Base-by-base conservation (phyloP, 2,329 filamentous ascomycete genomes). In the Colletotrichum tofieldiae region DNA sequence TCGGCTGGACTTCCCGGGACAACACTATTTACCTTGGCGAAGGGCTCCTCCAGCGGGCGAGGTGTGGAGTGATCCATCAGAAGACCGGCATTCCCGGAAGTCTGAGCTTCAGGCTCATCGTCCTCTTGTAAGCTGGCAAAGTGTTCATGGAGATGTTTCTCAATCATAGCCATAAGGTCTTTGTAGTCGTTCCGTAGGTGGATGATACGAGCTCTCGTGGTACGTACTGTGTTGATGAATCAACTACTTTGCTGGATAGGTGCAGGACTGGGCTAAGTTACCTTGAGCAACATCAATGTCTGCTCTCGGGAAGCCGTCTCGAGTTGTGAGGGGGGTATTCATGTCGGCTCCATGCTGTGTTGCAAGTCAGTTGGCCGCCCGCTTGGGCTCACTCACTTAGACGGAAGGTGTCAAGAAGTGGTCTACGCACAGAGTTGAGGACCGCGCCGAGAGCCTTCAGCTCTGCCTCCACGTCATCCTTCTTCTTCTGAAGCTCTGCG, bases 241-340 rank as follows among this genome's bases (percentile, higher is more conserved):
- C 62, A 29, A 41, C 14, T 16, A 39, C 54, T 39, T 32, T 37
- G 9, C 39, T 23, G 18, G 3, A 47, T 18, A 39, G 18, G 14
- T 43, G 35, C 26, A 12, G 23, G 32, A n/a, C 8, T 39, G 14
- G 11, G 45, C 12, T 63, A 63, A 39, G 20, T 75, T 90, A 96
- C 94, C 96, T 84, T 98, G 96, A 35, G 96, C 93, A 74, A 99
- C 93, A 81, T 99, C 96, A 75, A 99, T 92, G 82, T 99, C 96
- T 77, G 94, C 92, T 79, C 96, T 90, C 41, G 96, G 96, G 80
- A 94, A 99, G 59, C 96, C 96, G 83, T 98, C 96, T 73, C 91
- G 90, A 18, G 96, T 98, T 32, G 94, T 90, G 49, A 99, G 89
- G 70, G 91, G 88, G 9, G 96, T 98, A 77, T 93, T 92, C 96